Evolutionary conservation across 2,329 filamentous ascomycete genomes (phyloP).

Genomic region (Orbilia oligospora): DNA sequence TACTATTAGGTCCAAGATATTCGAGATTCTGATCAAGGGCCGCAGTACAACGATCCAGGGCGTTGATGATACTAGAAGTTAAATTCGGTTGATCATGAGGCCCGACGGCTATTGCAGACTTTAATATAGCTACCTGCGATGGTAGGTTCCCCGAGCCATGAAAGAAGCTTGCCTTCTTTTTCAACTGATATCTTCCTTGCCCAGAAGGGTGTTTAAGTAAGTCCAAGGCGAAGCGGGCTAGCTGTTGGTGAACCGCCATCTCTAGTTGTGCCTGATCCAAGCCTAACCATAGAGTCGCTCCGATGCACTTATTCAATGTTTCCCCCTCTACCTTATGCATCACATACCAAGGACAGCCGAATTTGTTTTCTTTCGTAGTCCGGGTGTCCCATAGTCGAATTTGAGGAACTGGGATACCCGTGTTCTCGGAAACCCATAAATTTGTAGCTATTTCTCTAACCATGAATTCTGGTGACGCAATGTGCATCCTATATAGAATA

Average conservation of each 20-base stretch:
- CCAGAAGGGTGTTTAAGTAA: constrained; percentile 19
- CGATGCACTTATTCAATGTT: neutral
- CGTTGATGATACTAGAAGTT: neutral
- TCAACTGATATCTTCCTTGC: constrained; percentile 3
- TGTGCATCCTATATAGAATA: neutral
- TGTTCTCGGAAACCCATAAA: constrained; percentile 35
- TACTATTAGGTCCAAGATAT: neutral
- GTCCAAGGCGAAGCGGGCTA: constrained; percentile 38
- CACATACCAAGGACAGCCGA: constrained; percentile 51
- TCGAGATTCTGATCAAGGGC: neutral
- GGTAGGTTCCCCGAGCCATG: constrained; percentile 17
- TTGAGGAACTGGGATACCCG: constrained; percentile 42
- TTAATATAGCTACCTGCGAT: constrained; percentile 1
- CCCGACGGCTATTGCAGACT: neutral
- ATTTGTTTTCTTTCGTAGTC: constrained; percentile 29
- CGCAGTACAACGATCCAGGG: neutral
- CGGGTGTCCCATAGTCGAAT: constrained; percentile 49
- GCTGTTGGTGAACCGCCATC: neutral
- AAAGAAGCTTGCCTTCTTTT: constrained; percentile 20
- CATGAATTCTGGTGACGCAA: neutral
- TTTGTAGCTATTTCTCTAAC: constrained; percentile 44
- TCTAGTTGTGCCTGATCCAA: neutral
- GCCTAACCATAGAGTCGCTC: too few relatives aligned
- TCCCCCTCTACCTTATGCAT: constrained; percentile 38
- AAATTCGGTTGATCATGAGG: neutral